Evolutionary conservation across 176 grass and related monocot species (phyloP), one percentile per base, ranked within the genome.

Genomic region (Bolboschoenus planiculmis): DNA sequence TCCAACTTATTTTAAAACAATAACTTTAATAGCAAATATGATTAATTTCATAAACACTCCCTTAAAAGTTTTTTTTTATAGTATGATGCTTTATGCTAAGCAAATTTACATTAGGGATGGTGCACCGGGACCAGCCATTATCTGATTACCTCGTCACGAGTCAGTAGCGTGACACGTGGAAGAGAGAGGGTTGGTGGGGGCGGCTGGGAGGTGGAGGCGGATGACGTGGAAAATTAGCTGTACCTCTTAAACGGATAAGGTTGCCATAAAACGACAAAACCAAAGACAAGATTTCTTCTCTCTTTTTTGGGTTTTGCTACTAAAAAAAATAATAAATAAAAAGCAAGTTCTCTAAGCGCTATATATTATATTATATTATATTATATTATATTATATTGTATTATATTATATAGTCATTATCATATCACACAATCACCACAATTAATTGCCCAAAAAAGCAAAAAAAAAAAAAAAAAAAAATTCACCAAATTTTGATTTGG

Each of bases 221-320:
- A 62, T 82, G 79, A 82, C 79, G 79, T 82, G 58, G 79, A 0
- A 65, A 47, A 63, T 65, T 55, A 60, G 79, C 40, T 82, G 79
- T 58, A 81, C 36, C 34, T 42, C 23, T 6, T 24, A 1, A n/a
- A 18, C 33, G 79, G 79, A 82, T 82, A 82, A 82, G 79, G 21
- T 82, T 64, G 57, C 36, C 21, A 76, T 8, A 76, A 76, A 76
- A 18, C 31, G 39, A 59, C 78, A 81, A 81, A 59, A 40, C 31
- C 37, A 81, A 80, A 7, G 63, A 36, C 64, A 68, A 21, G 3
- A 5, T 40, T 68, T 68, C 64, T 23, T 39, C 2, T 61, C 29
- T 61, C 26, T 30, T 23, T 27, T 10, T 10, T 26, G 9, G 5
- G 8, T n/a, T 20, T 67, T 9, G 6, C 16, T 35, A 36, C 5